phyloP scores from a whole-genome alignment of 306 rosid genomes.

The Trifolium dubium region DNA sequence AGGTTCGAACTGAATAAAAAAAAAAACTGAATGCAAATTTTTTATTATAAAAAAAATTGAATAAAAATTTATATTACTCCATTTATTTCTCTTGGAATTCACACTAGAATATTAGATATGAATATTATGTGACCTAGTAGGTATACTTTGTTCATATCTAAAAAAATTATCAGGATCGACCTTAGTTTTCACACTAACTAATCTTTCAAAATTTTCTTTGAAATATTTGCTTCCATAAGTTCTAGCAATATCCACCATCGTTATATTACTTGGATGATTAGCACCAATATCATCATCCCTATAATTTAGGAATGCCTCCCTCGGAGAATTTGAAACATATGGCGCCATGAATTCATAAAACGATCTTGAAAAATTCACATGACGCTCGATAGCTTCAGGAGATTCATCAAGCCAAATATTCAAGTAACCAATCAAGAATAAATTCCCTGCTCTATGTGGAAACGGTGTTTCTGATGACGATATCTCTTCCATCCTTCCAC shows the following conservation, averaged over 20 bases:
- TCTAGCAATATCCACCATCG: background rate
- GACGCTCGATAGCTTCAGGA: background rate
- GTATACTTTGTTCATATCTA: background rate
- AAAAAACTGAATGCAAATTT: no score
- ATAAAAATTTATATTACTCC: no score
- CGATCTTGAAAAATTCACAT: background rate
- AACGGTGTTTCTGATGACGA: background rate
- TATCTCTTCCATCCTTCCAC: background rate
- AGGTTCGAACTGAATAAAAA: no score
- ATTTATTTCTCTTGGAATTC: no score
- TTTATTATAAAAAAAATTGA: no score
- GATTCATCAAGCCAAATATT: background rate
- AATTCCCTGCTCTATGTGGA: background rate
- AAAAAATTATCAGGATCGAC: background rate
- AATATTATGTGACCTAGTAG: background rate
- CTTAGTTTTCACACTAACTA: background rate
- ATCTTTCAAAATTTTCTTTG: background rate
- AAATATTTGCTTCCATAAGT: background rate
- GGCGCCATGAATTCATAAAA: background rate
- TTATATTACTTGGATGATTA: background rate
- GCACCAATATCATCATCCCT: background rate
- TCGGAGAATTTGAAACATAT: background rate
- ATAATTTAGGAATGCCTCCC: background rate
- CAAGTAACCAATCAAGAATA: background rate
- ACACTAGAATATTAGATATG: background rate